Conservation (phyloP, 305 asterid genomes). For the Fraxinus xanthoxyloides region DNA sequence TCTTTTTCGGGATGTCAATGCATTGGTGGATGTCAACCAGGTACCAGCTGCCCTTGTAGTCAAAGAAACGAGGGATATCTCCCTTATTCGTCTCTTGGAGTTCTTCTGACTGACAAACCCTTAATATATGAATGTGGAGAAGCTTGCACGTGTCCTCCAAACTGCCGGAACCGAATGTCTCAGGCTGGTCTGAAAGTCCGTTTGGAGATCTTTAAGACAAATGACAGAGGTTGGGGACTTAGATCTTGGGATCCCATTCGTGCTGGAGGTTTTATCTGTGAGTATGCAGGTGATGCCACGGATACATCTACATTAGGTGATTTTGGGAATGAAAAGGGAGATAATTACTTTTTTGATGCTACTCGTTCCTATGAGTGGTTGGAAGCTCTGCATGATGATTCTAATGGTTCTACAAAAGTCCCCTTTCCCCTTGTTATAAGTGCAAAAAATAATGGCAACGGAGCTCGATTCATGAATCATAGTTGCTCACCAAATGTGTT, state of each 20-base stretch:
- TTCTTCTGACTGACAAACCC: constrained; percentile 51
- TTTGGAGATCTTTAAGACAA: constrained; percentile 82
- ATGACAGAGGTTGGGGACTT: constrained; percentile 88
- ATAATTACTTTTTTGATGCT: constrained; percentile 63
- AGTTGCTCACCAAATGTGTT: constrained; percentile 77
- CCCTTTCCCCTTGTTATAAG: constrained; percentile 65
- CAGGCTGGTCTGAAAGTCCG: constrained; percentile 69
- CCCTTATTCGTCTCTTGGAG: constrained; percentile 65
- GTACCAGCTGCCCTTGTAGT: constrained; percentile 61
- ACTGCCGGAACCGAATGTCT: constrained; percentile 65
- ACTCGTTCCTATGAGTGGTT: constrained; percentile 66
- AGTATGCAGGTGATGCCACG: constrained; percentile 82
- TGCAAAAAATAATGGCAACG: constrained; percentile 72
- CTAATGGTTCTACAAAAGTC: constrained; percentile 35
- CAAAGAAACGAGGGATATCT: constrained; percentile 56
- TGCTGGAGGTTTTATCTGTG: constrained; percentile 74
- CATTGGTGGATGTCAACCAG: constrained; percentile 76
- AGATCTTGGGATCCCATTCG: constrained; percentile 96
- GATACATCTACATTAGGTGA: constrained; percentile 39
- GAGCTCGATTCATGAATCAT: constrained; percentile 89
- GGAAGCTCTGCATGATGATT: constrained; percentile 39
- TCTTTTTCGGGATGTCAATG: constrained; percentile 61
- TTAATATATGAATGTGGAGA: constrained; percentile 71
- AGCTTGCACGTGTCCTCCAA: constrained; percentile 68
- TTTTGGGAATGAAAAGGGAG: constrained; percentile 43